A percentile compares a stretch with the other conserved stretches of the same genome.
Evolutionary conservation across 768 basidiomycete genomes (phyloP).

Genomic region (Xanthoconium stramineum): DNA sequence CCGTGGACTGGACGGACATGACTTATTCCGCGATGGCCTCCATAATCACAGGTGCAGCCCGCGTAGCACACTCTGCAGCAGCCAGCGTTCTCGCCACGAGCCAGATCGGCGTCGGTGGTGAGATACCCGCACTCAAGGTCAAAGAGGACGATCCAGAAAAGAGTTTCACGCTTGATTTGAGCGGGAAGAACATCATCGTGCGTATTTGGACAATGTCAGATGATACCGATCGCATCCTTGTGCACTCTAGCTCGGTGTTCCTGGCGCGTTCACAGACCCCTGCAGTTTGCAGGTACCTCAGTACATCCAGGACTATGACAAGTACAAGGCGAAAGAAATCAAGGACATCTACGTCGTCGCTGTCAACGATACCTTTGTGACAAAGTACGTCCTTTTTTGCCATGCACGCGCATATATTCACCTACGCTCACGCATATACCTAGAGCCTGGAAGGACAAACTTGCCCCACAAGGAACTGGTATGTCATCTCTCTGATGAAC

Average conservation of each 20-base stretch:
- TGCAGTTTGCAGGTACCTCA: slow-evolving; percentile 63
- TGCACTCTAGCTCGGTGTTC: slow-evolving; percentile 57
- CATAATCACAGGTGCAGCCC: slow-evolving; percentile 42
- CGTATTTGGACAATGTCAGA: slow-evolving; percentile 17
- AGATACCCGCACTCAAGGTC: slow-evolving; percentile 48
- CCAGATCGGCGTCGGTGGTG: slow-evolving; percentile 37
- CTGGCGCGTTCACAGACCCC: slow-evolving; percentile 73
- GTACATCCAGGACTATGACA: slow-evolving; percentile 62
- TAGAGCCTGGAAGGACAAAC: slow-evolving; percentile 66
- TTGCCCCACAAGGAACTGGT: slow-evolving; percentile 59
- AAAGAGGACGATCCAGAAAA: slow-evolving; percentile 57
- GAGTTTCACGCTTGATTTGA: slow-evolving; percentile 42
- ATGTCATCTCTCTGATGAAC: slow-evolving; percentile 12
- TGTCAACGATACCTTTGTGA: slow-evolving; percentile 80
- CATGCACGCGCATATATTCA: slow-evolving; percentile 4
- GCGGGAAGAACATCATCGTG: slow-evolving; percentile 65
- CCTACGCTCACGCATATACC: background rate
- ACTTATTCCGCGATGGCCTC: slow-evolving; percentile 42
- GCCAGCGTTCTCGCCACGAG: slow-evolving; percentile 46
- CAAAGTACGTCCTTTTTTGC: slow-evolving; percentile 32
- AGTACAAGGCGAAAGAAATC: slow-evolving; percentile 77
- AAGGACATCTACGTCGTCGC: slow-evolving; percentile 67
- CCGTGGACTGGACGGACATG: no score
- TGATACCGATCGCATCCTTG: background rate
- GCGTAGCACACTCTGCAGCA: slow-evolving; percentile 53